Evolutionary conservation across 805 yeast genomes (phyloP).

Genomic region (Pichia eremophila): DNA sequence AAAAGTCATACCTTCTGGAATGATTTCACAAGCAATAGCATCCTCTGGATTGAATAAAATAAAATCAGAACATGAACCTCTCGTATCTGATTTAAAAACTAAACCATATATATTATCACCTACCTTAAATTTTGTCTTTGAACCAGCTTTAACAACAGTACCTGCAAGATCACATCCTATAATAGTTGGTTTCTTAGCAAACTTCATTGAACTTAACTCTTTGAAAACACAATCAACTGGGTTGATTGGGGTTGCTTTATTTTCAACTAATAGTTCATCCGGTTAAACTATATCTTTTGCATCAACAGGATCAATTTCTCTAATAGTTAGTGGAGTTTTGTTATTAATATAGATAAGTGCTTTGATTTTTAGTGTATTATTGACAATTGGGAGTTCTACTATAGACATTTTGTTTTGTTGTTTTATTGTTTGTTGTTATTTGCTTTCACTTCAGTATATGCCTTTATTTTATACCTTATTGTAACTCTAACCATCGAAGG

Average conservation of each 20-base stretch:
- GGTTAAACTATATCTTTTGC: conserved; percentile 4
- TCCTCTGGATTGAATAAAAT: conserved; percentile 27
- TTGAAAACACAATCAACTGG: conserved; percentile 15
- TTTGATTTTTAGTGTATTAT: conserved; percentile 5
- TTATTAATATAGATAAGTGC: conserved; percentile 11
- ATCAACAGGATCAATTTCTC: conserved; percentile 4
- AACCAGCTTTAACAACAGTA: conserved; percentile 15
- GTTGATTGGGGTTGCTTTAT: conserved; percentile 14
- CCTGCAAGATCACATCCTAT: conserved; percentile 21
- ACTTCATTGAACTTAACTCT: conserved; percentile 1
- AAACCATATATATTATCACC: conserved; percentile 18
- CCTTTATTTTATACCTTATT: too few relatives aligned
- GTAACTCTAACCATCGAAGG: too few relatives aligned
- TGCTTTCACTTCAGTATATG: too few relatives aligned
- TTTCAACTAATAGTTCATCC: conserved; percentile 13
- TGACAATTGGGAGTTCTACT: too few relatives aligned
- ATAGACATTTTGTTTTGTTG: too few relatives aligned
- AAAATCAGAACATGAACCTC: conserved; percentile 42
- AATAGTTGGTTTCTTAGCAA: conserved; percentile 8
- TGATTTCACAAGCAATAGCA: conserved; percentile 20
- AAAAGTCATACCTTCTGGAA: conserved; percentile 37
- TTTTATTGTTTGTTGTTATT: too few relatives aligned
- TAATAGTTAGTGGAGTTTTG: conserved; percentile 5
- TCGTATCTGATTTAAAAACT: not conserved
- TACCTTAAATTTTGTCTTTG: conserved; percentile 7